Evolutionary conservation across 352 stramenopile genomes (phyloP).

Genomic region (Globisporangium parvum): DNA sequence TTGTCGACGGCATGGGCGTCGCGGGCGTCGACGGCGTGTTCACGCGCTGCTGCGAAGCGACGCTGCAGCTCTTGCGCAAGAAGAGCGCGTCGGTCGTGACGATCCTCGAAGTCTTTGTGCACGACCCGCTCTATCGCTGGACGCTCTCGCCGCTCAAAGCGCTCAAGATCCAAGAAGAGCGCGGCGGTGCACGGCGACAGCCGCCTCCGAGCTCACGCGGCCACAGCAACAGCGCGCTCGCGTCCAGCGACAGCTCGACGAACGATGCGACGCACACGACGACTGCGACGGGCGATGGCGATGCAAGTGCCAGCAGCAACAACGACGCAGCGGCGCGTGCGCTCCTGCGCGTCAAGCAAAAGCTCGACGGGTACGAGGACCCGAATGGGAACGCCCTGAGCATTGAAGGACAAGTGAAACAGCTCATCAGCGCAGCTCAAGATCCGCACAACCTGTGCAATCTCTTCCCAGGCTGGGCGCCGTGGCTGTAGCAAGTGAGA

Average conservation of each 20-base stretch:
- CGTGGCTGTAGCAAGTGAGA: conserved; percentile 85
- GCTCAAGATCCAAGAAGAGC: conserved; percentile 72
- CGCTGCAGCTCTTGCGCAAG: conserved; percentile 88
- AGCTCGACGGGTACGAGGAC: conserved; percentile 98
- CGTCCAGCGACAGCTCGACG: conserved; percentile 3
- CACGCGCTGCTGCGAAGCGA: conserved; percentile 91
- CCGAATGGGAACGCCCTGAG: conserved; percentile 94
- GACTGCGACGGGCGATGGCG: not conserved
- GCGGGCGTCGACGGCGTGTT: conserved; percentile 96
- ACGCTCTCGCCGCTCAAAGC: conserved; percentile 90
- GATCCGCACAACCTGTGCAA: conserved; percentile 94
- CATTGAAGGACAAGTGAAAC: conserved; percentile 97
- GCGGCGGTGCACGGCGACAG: conserved; percentile 10
- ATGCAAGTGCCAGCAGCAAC: conserved; percentile 13
- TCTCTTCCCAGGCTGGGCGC: conserved; percentile 95
- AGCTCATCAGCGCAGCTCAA: conserved; percentile 95
- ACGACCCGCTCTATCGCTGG: conserved; percentile 99
- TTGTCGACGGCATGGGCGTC: conserved; percentile 99
- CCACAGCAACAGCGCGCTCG: conserved; percentile 14
- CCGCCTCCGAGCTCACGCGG: conserved; percentile 8
- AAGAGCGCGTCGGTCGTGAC: conserved; percentile 94
- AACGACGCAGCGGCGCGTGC: conserved; percentile 90
- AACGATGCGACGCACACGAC: not conserved
- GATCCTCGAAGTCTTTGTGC: conserved; percentile 98
- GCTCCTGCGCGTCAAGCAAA: conserved; percentile 96